Percentiles rank a stretch among this genome's conserved stretches.
Conservation (phyloP, 1,284 basidiomycete genomes). For the Rhodotorula sp. region DNA sequence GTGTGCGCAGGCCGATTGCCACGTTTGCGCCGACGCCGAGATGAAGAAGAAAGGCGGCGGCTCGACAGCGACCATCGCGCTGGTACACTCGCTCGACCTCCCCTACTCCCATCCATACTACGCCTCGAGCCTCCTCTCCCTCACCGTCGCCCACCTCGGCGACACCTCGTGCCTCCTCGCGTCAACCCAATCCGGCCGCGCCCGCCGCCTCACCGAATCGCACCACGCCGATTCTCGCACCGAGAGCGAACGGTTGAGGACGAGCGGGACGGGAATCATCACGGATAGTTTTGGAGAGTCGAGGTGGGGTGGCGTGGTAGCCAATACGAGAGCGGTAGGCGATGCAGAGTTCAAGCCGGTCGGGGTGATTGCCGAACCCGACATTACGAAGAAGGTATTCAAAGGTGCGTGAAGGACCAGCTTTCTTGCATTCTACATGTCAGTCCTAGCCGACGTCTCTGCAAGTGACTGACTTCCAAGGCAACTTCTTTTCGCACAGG, state of each 20-base stretch:
- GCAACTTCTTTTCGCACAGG: not conserved
- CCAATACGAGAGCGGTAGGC: slow-evolving; percentile 90
- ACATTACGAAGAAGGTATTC: slow-evolving; percentile 76
- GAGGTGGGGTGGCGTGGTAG: slow-evolving; percentile 91
- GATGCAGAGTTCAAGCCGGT: slow-evolving; percentile 85
- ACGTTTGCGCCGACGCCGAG: slow-evolving; percentile 59
- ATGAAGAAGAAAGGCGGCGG: slow-evolving; percentile 57
- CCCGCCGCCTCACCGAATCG: slow-evolving; percentile 48
- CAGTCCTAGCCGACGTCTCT: no score
- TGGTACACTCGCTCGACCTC: slow-evolving; percentile 79
- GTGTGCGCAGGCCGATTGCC: slow-evolving; percentile 57
- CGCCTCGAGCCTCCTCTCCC: slow-evolving; percentile 45
- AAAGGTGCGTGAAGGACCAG: slow-evolving; percentile 56
- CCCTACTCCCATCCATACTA: slow-evolving; percentile 51
- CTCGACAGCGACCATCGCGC: slow-evolving; percentile 83
- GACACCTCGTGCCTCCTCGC: slow-evolving; percentile 70
- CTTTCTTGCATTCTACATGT: no score
- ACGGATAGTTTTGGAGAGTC: slow-evolving; percentile 90
- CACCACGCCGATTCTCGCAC: slow-evolving; percentile 88
- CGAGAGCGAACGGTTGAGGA: slow-evolving; percentile 78
- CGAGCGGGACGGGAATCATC: slow-evolving; percentile 79
- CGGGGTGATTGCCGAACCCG: slow-evolving; percentile 92
- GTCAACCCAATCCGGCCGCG: slow-evolving; percentile 27
- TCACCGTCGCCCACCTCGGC: slow-evolving; percentile 80
- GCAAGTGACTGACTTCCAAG: not conserved